Conservation (phyloP, 352 stramenopile genomes). For the Phytophthora citricola region DNA sequence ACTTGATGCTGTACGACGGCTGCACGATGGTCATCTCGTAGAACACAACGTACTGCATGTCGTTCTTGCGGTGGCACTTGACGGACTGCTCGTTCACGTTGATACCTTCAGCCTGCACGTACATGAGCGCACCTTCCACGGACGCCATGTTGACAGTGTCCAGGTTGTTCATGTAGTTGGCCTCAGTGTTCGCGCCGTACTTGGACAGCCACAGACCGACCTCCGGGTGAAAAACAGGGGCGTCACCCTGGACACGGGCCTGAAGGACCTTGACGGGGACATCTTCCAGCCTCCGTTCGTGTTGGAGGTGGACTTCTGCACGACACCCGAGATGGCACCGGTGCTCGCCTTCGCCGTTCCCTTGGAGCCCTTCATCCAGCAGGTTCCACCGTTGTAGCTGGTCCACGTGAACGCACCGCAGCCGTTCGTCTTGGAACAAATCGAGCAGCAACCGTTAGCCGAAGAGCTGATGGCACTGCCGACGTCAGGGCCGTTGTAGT, state of each 20-base stretch:
- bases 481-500: not conserved
- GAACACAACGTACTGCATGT: slow-evolving; percentile 61
- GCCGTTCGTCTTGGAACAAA: not conserved
- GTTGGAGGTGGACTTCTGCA: not conserved
- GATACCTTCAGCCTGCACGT: slow-evolving; percentile 64
- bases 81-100: slow-evolving; percentile 45
- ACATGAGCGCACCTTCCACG: slow-evolving; percentile 64
- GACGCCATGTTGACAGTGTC: slow-evolving; percentile 60
- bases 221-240: slow-evolving; percentile 40
- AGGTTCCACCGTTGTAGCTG: slow-evolving; percentile 5
- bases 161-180: slow-evolving; percentile 35
- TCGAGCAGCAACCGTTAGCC: slow-evolving; percentile 6
- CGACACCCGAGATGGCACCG: slow-evolving; percentile 1
- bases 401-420: slow-evolving; percentile 9
- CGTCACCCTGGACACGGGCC: slow-evolving; percentile 52
- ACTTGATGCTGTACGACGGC: slow-evolving; percentile 27
- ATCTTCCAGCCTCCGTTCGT: slow-evolving; percentile 31
- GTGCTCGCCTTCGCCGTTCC: not conserved
- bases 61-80: slow-evolving; percentile 57
- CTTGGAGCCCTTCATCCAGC: slow-evolving; percentile 2
- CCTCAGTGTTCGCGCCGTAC: slow-evolving; percentile 42
- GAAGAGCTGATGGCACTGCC: not conserved
- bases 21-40: slow-evolving; percentile 64
- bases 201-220: slow-evolving; percentile 35
- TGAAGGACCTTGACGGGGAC: slow-evolving; percentile 53